Base-by-base conservation (phyloP, 805 yeast species). In the Cyberlindnera samutprakarnensis region DNA sequence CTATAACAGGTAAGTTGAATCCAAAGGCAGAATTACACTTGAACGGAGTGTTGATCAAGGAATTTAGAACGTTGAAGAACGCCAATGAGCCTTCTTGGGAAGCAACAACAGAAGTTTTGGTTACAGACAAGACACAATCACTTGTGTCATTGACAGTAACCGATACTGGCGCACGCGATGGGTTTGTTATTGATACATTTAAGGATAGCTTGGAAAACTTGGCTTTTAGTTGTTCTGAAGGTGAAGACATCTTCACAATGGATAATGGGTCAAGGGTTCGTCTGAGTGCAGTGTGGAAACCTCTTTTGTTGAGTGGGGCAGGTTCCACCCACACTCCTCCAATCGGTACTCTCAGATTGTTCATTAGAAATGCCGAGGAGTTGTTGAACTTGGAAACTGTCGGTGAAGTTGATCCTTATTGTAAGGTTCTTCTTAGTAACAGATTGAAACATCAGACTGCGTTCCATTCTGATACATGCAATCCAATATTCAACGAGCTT, bases 341-440 rank as follows among this genome's bases (percentile, higher is more conserved):
- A 24, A 62, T 83, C 39, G 94, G 90, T 43, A 75, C 75, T 25
- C 51, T 76, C 18, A 71, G 78, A 59, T 47, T 83, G 23, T 75
- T 73, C 46, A 44, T 83, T 30, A 66, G 75, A 37, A 57, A 63
- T 21, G 80, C 78, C 13, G 51, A 51, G 9, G 70, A 72, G 25
- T 56, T 77, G 44, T 61, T 67, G 62, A 53, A 75, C 44, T 57
- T 80, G 44, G 82, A 79, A 43, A 67, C 76, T 12, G 69, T 80
- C 31, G 90, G 92, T 35, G 72, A 69, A 35, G 75, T 81, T 46
- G 88, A 83, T 55, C 92, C 94, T 5, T 82, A 80, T 46, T 74
- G 78, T 24, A 66, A 71, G 37, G 65, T 81, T 8, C 47, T 71
- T 23, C 54, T 73, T 36, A 75, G 77, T 46, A 81, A 80, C 43